Evolutionary conservation across 805 yeast genomes (phyloP).

Genomic region (Lipomyces chichibuensis): DNA sequence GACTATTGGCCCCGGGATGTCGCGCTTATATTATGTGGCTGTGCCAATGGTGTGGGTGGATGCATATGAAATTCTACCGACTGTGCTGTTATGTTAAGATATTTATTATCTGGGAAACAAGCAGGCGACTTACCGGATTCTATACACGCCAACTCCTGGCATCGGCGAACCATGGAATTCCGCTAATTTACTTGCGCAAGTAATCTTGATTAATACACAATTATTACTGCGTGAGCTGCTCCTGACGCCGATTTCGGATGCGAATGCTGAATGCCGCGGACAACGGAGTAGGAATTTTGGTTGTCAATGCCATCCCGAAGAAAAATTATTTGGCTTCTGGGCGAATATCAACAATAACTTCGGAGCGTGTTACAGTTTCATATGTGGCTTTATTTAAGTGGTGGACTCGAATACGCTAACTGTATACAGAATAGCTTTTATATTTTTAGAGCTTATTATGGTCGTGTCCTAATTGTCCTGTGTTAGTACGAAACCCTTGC

Average conservation of each 20-base stretch:
- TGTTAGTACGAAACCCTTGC: too few species aligned
- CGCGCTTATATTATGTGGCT: neutral
- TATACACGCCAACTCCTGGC: too few species aligned
- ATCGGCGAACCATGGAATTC: too few species aligned
- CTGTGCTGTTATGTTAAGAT: neutral
- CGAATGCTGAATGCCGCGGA: too few species aligned
- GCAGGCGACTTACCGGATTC: neutral
- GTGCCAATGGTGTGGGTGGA: neutral
- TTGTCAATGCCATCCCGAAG: too few species aligned
- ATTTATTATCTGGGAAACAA: neutral
- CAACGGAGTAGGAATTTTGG: too few species aligned
- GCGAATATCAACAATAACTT: too few species aligned
- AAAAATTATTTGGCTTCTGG: too few species aligned
- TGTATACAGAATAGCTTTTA: neutral
- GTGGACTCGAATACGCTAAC: accelerated
- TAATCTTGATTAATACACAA: too few species aligned
- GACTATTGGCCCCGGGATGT: neutral
- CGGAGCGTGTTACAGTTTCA: neutral
- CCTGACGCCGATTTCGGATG: too few species aligned
- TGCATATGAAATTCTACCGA: neutral
- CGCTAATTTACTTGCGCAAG: too few species aligned
- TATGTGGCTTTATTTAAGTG: neutral
- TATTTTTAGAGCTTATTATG: neutral
- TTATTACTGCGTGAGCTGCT: too few species aligned
- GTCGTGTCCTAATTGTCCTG: neutral